Base-by-base conservation (phyloP, 2,329 filamentous ascomycete genomes). In the Blumeria graminis region DNA sequence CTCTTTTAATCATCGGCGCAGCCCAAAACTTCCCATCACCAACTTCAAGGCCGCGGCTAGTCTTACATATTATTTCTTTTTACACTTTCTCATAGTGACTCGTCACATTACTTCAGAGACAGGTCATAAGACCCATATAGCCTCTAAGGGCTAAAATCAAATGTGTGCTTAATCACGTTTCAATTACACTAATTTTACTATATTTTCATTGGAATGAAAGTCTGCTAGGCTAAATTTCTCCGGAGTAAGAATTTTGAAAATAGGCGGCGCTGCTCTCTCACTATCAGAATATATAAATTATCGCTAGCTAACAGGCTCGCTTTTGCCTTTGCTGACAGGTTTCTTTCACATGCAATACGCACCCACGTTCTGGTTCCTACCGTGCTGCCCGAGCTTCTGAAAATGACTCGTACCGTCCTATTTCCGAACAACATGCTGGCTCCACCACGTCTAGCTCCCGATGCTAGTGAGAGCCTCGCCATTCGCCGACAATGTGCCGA, bases 351-450 rank as follows among this genome's bases (percentile, higher is more conserved):
- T 67, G 70, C 72, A 62, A 73, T 80, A 60, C 71, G 72, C 60
- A 70, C 69, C 57, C 70, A 76, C 65, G 66, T 85, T 59, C 72
- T 87, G 60, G 76, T 81, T 69, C 73, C 81, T 62, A 74, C 74
- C 59, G 73, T 77, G 62, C 72, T 88, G 57, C 80, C 84, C 66
- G 73, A 74, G 66, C 69, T 86, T 62, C 76, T 90, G 63, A 78
- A 80, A 66, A 76, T 80, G 62, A 74, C 85, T 64, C 84, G 92
- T 66, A 79, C 77, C 63, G 78, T 84, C 59, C 72, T 96, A 57
- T 96, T 95, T 67, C 90, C 92, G 62, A 84, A 86, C 69, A 93
- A 93, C 69, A 74, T 78, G 63, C 81, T 83, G 59, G 82, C 81
- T 58, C 76, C 78, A 61, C 72, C 80, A 63, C 70, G 81, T 61